Conservation (phyloP, 352 stramenopile species). For the Pythium folliculosum region DNA sequence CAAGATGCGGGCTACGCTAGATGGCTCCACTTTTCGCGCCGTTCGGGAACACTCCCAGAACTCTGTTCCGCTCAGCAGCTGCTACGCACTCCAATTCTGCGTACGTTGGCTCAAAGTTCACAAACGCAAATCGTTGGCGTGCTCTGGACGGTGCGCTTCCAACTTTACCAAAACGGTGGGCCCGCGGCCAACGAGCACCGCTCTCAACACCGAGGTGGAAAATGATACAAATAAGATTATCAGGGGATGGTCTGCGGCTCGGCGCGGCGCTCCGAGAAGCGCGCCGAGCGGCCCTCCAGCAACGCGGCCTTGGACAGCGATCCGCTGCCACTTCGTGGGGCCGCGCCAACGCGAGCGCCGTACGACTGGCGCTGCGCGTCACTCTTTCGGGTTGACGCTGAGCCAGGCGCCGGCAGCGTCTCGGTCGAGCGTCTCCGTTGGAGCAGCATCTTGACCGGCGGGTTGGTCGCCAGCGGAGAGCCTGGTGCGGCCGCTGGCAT, state of each 20-base stretch:
- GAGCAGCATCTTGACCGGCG: constrained; percentile 65
- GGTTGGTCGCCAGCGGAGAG: constrained; percentile 39
- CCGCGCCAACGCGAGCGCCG: neutral
- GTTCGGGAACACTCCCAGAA: neutral
- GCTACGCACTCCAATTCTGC: neutral
- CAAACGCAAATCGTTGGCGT: too few species aligned
- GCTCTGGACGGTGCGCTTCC: neutral
- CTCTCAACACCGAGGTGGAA: too few species aligned
- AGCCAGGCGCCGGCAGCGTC: constrained; percentile 12
- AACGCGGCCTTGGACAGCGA: constrained; percentile 21
- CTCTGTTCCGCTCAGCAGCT: constrained; percentile 1
- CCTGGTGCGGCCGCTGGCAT: neutral
- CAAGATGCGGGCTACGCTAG: neutral
- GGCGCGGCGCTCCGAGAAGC: neutral
- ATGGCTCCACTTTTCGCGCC: neutral
- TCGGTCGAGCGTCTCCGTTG: constrained; percentile 41
- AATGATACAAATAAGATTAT: neutral
- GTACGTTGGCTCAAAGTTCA: too few species aligned
- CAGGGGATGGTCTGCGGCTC: constrained; percentile 2
- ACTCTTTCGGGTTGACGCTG: neutral
- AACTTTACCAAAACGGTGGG: neutral
- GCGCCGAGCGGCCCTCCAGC: neutral
- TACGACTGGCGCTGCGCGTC: neutral
- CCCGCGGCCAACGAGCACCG: too few species aligned
- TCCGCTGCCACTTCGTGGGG: constrained; percentile 1